Evolutionary conservation across 2,329 filamentous ascomycete genomes (phyloP).

Genomic region (Stachybotrys echinatus): DNA sequence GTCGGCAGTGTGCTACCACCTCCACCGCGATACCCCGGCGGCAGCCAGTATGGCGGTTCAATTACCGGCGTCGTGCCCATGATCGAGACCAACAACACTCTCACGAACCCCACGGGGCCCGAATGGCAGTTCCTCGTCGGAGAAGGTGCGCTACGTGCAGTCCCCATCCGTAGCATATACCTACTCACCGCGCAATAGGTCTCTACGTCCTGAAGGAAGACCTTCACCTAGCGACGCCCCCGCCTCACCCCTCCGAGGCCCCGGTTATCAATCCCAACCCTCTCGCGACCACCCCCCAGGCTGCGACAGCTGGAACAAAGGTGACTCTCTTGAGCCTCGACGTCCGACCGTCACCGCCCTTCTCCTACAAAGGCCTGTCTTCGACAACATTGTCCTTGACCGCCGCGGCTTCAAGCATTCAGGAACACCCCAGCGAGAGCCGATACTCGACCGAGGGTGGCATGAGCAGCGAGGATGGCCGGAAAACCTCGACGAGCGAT

Average conservation of each 20-base stretch:
- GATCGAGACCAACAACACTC: conserved; percentile 89
- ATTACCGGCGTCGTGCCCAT: conserved; percentile 65
- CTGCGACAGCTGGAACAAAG: conserved; percentile 81
- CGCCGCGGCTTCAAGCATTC: conserved; percentile 44
- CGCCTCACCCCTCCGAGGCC: conserved; percentile 90
- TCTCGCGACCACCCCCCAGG: conserved; percentile 75
- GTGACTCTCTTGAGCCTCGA: conserved; percentile 72
- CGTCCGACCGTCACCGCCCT: conserved; percentile 48
- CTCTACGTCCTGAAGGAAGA: conserved; percentile 90
- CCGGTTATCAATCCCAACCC: conserved; percentile 86
- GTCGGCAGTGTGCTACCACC: conserved; percentile 71
- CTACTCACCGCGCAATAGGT: conserved; percentile 42
- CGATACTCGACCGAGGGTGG: conserved; percentile 56
- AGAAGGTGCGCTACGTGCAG: conserved; percentile 62
- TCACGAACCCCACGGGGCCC: conserved; percentile 72
- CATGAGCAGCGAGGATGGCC: conserved; percentile 51
- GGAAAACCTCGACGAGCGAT: conserved; percentile 49
- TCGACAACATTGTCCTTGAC: conserved; percentile 42
- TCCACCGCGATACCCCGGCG: conserved; percentile 75
- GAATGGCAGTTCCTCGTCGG: conserved; percentile 90
- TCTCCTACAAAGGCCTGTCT: conserved; percentile 49
- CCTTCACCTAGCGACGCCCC: conserved; percentile 85
- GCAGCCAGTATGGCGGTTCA: conserved; percentile 64
- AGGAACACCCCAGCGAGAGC: conserved; percentile 57
- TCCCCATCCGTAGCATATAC: not conserved